Evolutionary conservation across 441 rosid species (phyloP), one percentile per base, ranked within the genome.

Genomic region (Syzygium syzygioides): DNA sequence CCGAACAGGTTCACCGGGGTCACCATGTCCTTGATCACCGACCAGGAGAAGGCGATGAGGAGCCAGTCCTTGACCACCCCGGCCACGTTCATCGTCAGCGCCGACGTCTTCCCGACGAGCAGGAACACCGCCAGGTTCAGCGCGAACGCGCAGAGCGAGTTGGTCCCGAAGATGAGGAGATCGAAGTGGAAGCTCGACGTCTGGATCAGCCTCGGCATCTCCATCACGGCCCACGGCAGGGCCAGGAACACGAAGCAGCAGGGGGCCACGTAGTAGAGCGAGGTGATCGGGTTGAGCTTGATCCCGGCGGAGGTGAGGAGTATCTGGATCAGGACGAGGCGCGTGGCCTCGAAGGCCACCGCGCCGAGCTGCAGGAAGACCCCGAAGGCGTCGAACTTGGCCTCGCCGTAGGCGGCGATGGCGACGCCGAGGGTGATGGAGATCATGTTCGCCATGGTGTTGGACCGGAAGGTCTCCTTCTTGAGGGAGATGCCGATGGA

Each of bases 261-360:
- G 34, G 95, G 95, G 19, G 94, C 94, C 14, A 94, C 94, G 59
- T 94, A 94, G 55, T 94, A 93, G 25, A 94, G 91, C 18, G 94
- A 92, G 45, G 94, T 93, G 25, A 92, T 93, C 0, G 94, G 94
- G 79, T 94, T 94, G 17, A 93, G 89, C 9, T 71, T 92, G 53
- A 94, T 92, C 66, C 95, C 95, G 86, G 91, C 91, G 1, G 95
- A 93, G 6, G 91, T 90, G 5, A 94, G 91, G 52, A 94, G 90
- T 60, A 94, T 92, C 89, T 94, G 92, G 89, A 94, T 94, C 87
- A 94, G 45, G 55, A 94, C 94, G 91, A 94, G 79, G 86, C 95
- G 88, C 18, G 93, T 92, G 19, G 95, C 95, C 85, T 94, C 95
- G 55, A 93, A 92, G 7, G 90, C 93, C n/a, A 94, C 94, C 4